Conservation (phyloP, 163 green algal genomes). For the Volvox carteri region DNA sequence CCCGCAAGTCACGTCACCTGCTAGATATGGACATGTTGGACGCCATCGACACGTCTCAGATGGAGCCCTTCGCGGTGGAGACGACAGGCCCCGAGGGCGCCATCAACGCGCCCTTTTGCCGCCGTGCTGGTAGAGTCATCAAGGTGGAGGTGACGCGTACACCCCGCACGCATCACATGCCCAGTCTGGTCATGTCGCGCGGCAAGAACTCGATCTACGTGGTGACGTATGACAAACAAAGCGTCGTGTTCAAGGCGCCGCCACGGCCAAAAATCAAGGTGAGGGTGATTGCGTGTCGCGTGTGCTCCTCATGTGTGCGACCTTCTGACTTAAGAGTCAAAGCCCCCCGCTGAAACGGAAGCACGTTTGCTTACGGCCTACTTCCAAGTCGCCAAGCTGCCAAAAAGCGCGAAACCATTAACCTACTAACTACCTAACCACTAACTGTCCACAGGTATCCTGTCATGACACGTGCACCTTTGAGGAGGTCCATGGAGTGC, state of each 20-base stretch:
- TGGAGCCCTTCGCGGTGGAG: slow-evolving; percentile 51
- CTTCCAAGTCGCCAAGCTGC: too few relatives aligned
- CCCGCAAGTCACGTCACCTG: slow-evolving; percentile 34
- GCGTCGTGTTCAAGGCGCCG: slow-evolving; percentile 59
- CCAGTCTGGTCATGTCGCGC: slow-evolving; percentile 30
- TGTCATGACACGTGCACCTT: slow-evolving; percentile 61
- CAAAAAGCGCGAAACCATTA: too few relatives aligned
- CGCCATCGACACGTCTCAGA: slow-evolving; percentile 1
- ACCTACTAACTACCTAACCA: too few relatives aligned
- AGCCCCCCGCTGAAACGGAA: too few relatives aligned
- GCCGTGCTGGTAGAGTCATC: slow-evolving; percentile 54
- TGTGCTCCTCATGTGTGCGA: too few relatives aligned
- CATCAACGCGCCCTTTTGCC: slow-evolving; percentile 39
- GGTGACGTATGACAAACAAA: slow-evolving; percentile 55
- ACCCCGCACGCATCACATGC: slow-evolving; percentile 50
- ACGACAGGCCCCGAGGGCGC: slow-evolving; percentile 46
- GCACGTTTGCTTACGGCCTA: too few relatives aligned
- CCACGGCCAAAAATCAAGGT: slow-evolving; percentile 54
- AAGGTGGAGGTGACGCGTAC: slow-evolving; percentile 33
- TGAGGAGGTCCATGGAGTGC: slow-evolving; percentile 61
- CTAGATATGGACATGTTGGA: slow-evolving; percentile 49
- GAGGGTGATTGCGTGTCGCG: not conserved
- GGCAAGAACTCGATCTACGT: slow-evolving; percentile 47
- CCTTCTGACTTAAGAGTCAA: too few relatives aligned
- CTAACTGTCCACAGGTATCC: too few relatives aligned